Evolutionary conservation across 1,284 basidiomycete genomes (phyloP), one percentile per base, ranked within the genome.

Genomic region (Ustilago bromivora): DNA sequence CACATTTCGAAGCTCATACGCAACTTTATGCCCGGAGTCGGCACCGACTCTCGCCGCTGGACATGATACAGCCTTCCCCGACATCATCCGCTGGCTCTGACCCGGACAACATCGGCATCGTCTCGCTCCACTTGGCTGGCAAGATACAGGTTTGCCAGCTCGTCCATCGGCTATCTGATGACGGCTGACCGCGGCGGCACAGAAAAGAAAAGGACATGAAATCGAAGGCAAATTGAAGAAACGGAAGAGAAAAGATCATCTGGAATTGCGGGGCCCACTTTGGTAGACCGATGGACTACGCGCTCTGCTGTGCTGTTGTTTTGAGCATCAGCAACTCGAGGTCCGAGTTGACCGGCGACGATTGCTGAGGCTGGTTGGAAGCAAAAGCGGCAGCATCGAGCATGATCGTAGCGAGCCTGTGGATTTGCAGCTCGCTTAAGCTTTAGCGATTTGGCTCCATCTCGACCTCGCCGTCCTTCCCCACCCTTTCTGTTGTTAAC

Each of bases 341-440:
- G 1, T 31, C 12, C 49, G 49, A 51, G 28, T 51, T 51, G 49
- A 32, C 49, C 31, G 49, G 49, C 31, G 49, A 51, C 31, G 31
- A 31, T 32, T 23, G 49, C 28, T 31, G n/a, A 19, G 6, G n/a
- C 43, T 19, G n/a, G n/a, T 7, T 19, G 7, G 40, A 12, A 41
- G 11, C 40, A 41, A 17, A 13, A 46, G 17, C 43, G 9, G 43
- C 43, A 46, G 43, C 31, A 32, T 11, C 10, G 13, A 32, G 49
- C 49, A 51, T 28, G 28, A 32, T 32, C 49, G 56, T 34, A 46
- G 43, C 56, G 43, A 57, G 56, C 56, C 31, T 28, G 28, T 31
- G n/a, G 56, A 57, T 57, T 57, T 57, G 56, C 40, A 57, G 31
- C 56, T 57, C 56, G 56, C 56, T 57, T 46, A 51, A 47, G 41